Evolutionary conservation across 108 stramenopile species (phyloP).

Genomic region (Conticribra guillardii): DNA sequence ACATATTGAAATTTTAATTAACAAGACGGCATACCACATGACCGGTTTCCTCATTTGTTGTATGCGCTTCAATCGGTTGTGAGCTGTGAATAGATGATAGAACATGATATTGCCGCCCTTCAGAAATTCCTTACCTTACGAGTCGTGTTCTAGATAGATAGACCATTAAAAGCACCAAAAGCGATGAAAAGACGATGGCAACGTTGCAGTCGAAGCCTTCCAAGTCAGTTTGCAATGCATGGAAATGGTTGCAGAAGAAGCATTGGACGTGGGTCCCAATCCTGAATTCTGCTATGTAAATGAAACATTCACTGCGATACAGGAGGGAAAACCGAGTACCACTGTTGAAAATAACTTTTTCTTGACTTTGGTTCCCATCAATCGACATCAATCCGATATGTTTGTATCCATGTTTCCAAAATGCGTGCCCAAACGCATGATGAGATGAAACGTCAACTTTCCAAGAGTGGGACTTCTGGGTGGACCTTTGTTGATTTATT

Average conservation of each 20-base stretch:
- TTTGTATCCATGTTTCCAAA: conserved; percentile 87
- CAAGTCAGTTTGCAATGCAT: conserved; percentile 95
- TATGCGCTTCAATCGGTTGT: too few species aligned
- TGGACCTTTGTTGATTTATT: conserved; percentile 93
- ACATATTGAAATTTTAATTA: too few species aligned
- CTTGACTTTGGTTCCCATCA: conserved; percentile 92
- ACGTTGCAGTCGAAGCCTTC: conserved; percentile 90
- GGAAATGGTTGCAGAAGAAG: conserved; percentile 99
- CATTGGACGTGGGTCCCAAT: conserved; percentile 80
- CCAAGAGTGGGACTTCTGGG: conserved; percentile 84
- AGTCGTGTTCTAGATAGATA: too few species aligned
- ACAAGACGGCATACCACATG: too few species aligned
- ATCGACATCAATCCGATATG: conserved; percentile 86
- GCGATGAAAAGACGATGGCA: conserved; percentile 84
- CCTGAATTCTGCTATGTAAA: conserved; percentile 88
- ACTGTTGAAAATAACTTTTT: conserved; percentile 97
- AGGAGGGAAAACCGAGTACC: conserved; percentile 91
- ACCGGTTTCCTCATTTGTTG: too few species aligned
- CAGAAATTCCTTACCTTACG: too few species aligned
- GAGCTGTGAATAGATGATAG: too few species aligned
- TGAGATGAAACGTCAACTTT: conserved; percentile 88
- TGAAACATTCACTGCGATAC: conserved; percentile 97
- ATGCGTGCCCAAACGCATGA: conserved; percentile 72
- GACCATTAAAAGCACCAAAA: too few species aligned
- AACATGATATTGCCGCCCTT: too few species aligned